Percentiles rank a stretch among this genome's conserved stretches.
These are phyloP conservation scores for Leishmania braziliensis DNA, from an alignment of 208 protist genomes.

Conservation along the genomic window DNA sequence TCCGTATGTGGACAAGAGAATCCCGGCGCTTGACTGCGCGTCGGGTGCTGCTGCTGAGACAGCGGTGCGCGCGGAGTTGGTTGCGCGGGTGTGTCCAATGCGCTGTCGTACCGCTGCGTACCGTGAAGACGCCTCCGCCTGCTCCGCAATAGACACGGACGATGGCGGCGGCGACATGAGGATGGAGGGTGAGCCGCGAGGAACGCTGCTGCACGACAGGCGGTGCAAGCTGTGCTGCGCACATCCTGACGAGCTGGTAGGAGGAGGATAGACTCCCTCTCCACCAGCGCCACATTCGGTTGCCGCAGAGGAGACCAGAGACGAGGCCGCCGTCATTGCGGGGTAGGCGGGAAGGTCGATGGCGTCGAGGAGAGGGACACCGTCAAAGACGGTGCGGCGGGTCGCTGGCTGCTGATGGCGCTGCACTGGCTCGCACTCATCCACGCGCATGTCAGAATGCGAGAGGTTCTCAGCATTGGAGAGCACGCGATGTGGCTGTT, in stretches of 20 bases:
- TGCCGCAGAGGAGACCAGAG: not conserved
- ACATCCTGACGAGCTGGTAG: not conserved
- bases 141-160: constrained; percentile 12
- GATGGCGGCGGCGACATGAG: not conserved
- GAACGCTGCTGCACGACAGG: constrained; percentile 18
- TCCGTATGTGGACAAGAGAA: constrained; percentile 17
- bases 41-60: not conserved
- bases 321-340: not conserved
- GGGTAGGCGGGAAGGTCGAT: constrained; percentile 31
- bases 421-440: not conserved
- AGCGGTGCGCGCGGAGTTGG: not conserved
- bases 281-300: not conserved
- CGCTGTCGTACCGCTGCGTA: constrained; percentile 31
- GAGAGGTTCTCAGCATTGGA: not conserved
- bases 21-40: not conserved
- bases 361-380: constrained; percentile 29
- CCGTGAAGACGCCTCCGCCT: constrained; percentile 25
- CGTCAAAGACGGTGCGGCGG: constrained; percentile 30
- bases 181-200: constrained; percentile 2
- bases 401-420: not conserved
- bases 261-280: not conserved
- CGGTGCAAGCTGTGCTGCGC: not conserved
- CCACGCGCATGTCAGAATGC: not conserved
- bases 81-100: constrained; percentile 22
- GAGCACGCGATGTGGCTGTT: not conserved